Base-by-base conservation (phyloP, 2,329 filamentous ascomycete species). In the Keithomyces neogunnii region DNA sequence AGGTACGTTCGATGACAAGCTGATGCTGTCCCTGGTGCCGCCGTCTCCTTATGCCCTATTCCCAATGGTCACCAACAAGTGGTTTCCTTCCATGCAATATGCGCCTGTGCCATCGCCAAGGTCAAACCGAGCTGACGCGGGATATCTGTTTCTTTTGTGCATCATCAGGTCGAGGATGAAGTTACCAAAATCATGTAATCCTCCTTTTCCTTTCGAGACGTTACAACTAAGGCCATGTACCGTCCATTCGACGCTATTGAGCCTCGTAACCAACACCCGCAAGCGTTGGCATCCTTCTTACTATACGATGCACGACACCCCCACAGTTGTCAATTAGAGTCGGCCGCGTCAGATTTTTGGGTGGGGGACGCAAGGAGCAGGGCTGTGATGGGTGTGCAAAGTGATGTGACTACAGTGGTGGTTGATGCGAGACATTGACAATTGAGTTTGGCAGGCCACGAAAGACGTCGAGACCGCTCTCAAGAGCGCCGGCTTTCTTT, bases 151-250 rank as follows among this genome's bases (percentile, higher is more conserved):
- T 32, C 48, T 82, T 51, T 50, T 45, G 31, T 44, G 36, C 45
- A 52, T 36, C 39, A 52, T 36, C 47, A 92, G 88, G 86, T 89
- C 73, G 88, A 92, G 77, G 88, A 91, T 75, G 88, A 91, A 73
- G 83, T 91, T 69, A 90, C 87, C 63, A 92, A 88, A 74, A 88
- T 95, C 73, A 90, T 91, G 86, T 91, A 85, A 70, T 68, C 63
- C 19, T 8, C 40, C 40, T 44, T 28, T 44, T 30, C 40, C 26
- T 44, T 26, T 30, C 28, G 29, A 30, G 30, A 7, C 26, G 26
- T 44, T 44, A 44, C n/a, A 44, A 3, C 26, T 44, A 28, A 44
- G 40, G 26, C 13, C 26, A 30, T 44, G 7, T 7, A 44, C 4
- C 11, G 6, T 11, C 28, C 19, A 9, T 28, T 10, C 29, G 36